Conservation (phyloP, 345 rosid species). For the Acer negundo region DNA sequence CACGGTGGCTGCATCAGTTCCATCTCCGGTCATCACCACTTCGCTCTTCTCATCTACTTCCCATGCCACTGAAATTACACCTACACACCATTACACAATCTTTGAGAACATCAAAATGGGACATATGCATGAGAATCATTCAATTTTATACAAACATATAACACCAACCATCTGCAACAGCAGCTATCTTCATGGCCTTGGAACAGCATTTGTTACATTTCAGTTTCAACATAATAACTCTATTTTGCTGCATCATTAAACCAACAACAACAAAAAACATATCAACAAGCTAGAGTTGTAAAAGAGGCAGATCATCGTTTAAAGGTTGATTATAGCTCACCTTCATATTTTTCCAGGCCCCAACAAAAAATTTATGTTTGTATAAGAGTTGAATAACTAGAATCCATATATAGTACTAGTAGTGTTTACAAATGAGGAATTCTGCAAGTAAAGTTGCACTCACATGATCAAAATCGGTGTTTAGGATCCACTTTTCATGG, state of each 20-base stretch:
- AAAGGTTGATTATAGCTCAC: neutral
- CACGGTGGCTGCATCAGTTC: too few relatives aligned
- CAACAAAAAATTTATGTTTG: too few relatives aligned
- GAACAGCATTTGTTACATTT: constrained; percentile 22
- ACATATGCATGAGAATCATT: too few relatives aligned
- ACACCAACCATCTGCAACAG: constrained; percentile 15
- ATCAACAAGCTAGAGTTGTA: neutral
- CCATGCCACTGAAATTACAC: too few relatives aligned
- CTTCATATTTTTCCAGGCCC: neutral
- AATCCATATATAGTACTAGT: too few relatives aligned
- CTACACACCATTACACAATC: too few relatives aligned
- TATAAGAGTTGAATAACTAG: neutral
- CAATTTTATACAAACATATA: too few relatives aligned
- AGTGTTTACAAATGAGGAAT: neutral
- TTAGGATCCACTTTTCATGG: neutral
- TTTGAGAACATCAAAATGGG: too few relatives aligned
- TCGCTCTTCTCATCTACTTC: too few relatives aligned
- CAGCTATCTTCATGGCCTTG: constrained; percentile 24
- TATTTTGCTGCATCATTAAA: constrained; percentile 22
- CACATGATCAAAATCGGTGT: neutral
- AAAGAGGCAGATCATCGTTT: neutral
- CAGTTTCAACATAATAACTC: constrained; percentile 14
- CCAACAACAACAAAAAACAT: neutral
- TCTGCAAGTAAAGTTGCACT: neutral
- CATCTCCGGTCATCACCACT: too few relatives aligned